phyloP scores from a whole-genome alignment of 352 stramenopile species.

The Saprolegnia parasitica region DNA sequence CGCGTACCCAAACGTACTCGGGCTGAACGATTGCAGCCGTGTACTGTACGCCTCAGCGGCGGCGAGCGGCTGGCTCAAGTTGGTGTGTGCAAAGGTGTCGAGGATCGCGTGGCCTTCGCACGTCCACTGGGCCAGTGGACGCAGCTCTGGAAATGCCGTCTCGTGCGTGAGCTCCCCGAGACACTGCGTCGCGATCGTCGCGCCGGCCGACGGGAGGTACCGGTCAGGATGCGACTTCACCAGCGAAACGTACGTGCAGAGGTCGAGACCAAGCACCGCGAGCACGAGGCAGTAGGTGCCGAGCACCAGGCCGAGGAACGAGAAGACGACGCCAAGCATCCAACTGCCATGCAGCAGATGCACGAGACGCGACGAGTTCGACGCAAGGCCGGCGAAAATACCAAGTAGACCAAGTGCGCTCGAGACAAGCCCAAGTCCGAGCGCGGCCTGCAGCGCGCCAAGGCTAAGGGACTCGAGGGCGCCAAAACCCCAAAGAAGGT shows the following conservation, averaged over 20 bases:
- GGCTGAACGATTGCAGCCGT: background rate
- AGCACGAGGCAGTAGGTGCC: background rate
- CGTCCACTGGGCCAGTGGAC: background rate
- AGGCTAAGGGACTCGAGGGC: background rate
- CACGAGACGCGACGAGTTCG: background rate
- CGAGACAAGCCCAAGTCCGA: background rate
- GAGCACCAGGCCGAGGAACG: background rate
- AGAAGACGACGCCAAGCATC: background rate
- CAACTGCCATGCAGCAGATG: conserved; percentile 11
- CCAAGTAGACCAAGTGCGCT: background rate
- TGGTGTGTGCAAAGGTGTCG: background rate
- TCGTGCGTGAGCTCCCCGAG: background rate
- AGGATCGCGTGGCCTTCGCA: background rate
- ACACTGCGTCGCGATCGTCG: background rate
- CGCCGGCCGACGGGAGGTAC: background rate
- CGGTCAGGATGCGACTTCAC: background rate
- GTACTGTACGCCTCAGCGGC: background rate
- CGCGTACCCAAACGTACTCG: background rate
- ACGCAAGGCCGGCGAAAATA: background rate
- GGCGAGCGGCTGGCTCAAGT: background rate
- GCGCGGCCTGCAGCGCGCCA: background rate
- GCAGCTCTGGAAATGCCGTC: background rate
- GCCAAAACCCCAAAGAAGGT: background rate
- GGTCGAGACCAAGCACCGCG: background rate
- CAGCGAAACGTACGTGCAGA: conserved; percentile 1